These are phyloP conservation scores for Inga oerstediana DNA, from an alignment of 306 rosid genomes.

Conservation along the genomic window DNA sequence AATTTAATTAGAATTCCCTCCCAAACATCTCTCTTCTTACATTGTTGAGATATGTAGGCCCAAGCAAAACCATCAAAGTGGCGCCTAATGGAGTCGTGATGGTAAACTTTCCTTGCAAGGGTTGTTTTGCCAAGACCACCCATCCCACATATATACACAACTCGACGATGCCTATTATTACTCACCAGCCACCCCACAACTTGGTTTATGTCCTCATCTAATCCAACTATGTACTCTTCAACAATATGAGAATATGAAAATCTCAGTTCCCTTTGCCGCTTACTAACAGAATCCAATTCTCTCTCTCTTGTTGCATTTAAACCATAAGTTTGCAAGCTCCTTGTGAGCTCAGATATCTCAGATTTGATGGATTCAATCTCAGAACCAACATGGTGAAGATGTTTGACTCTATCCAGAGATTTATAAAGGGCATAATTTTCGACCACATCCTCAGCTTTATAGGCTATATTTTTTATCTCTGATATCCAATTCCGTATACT, in stretches of 20 bases:
- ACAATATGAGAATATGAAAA: conserved; percentile 52
- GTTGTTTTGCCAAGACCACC: conserved; percentile 68
- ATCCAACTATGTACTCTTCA: conserved; percentile 50
- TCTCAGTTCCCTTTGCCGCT: conserved; percentile 38
- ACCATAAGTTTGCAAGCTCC: conserved; percentile 42
- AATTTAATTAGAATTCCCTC: conserved; percentile 43
- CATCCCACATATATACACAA: conserved; percentile 57
- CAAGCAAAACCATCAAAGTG: conserved; percentile 15
- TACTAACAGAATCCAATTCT: background rate
- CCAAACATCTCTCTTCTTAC: conserved; percentile 49
- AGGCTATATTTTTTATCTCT: conserved; percentile 49
- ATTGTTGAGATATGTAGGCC: conserved; percentile 18
- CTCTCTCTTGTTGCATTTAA: conserved; percentile 28
- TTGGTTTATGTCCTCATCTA: conserved; percentile 34
- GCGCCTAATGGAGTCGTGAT: conserved; percentile 32
- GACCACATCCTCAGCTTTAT: conserved; percentile 52
- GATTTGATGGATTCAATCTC: conserved; percentile 31
- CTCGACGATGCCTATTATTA: conserved; percentile 16
- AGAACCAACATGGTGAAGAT: conserved; percentile 37
- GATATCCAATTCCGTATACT: conserved; percentile 42
- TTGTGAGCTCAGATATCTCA: conserved; percentile 39
- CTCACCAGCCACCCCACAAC: conserved; percentile 39
- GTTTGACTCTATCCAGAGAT: conserved; percentile 15
- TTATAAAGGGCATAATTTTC: conserved; percentile 44
- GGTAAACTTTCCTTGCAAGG: conserved; percentile 53